These are phyloP conservation scores for Globisporangium cystogenes DNA, from an alignment of 352 stramenopile species.

Conservation along the genomic window DNA sequence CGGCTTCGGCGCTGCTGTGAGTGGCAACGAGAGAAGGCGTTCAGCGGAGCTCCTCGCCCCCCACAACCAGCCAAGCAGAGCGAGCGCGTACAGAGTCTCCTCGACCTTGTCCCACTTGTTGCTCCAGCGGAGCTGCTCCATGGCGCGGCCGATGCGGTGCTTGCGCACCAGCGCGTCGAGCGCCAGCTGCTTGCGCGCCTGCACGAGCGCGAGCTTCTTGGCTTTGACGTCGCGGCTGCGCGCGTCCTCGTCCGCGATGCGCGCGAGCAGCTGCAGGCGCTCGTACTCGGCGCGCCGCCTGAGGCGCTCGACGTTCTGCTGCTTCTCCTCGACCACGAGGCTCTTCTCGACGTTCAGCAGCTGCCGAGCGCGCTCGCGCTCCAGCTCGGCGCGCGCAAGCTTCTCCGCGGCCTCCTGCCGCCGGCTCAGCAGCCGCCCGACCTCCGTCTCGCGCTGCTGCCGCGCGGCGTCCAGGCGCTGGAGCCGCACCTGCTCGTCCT, in stretches of 20 bases:
- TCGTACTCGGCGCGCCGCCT: slow-evolving; percentile 71
- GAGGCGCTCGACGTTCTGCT: slow-evolving; percentile 67
- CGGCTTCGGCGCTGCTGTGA: slow-evolving; percentile 12
- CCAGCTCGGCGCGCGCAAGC: slow-evolving; percentile 30
- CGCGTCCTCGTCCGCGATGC: slow-evolving; percentile 55
- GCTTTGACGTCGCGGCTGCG: slow-evolving; percentile 55
- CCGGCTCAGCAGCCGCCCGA: slow-evolving; percentile 33
- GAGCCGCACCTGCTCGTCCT: slow-evolving; percentile 63
- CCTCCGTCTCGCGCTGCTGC: slow-evolving; percentile 31
- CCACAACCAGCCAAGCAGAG: neutral
- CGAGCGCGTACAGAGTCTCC: slow-evolving; percentile 57
- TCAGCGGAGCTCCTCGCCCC: too few relatives aligned
- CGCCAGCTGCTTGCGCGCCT: slow-evolving; percentile 54
- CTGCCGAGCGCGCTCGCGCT: slow-evolving; percentile 39
- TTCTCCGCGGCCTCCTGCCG: slow-evolving; percentile 34
- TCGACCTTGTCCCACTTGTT: slow-evolving; percentile 82
- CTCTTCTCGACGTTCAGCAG: slow-evolving; percentile 52
- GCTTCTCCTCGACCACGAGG: slow-evolving; percentile 46
- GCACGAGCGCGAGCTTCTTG: slow-evolving; percentile 49
- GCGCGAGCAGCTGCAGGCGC: slow-evolving; percentile 42
- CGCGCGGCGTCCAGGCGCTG: slow-evolving; percentile 52
- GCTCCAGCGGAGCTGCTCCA: slow-evolving; percentile 55
- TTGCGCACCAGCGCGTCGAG: slow-evolving; percentile 63
- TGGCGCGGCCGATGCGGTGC: slow-evolving; percentile 54
- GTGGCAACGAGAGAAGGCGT: slow-evolving; percentile 8